phyloP scores from a whole-genome alignment of 306 rosid species.

The Fragaria nilgerrensis region DNA sequence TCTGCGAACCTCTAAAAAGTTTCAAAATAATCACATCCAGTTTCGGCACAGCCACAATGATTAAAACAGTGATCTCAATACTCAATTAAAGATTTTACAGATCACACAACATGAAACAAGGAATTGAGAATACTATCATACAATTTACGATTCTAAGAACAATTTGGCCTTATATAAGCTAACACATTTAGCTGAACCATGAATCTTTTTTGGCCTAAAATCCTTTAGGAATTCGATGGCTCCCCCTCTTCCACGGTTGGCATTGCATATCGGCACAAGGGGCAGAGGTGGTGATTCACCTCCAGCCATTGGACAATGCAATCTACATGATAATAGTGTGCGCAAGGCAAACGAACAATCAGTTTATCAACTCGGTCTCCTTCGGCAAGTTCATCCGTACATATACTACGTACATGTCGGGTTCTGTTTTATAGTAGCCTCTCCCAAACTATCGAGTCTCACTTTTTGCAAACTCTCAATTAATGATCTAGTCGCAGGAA shows the following conservation, averaged over 20 bases:
- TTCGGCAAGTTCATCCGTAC: not conserved
- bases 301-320: not conserved
- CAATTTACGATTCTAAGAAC: no score
- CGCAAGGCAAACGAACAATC: not conserved
- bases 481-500: not conserved
- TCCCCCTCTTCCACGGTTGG: not conserved
- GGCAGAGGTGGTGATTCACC: not conserved
- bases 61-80: no score
- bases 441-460: not conserved
- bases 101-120: no score
- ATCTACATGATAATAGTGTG: not conserved
- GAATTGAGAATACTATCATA: no score
- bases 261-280: not conserved
- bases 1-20: no score
- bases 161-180: no score
- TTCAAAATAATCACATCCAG: no score
- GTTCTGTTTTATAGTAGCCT: not conserved
- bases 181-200: no score
- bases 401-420: not conserved
- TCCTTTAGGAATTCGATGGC: not conserved
- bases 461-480: not conserved
- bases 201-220: no score
- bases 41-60: no score
- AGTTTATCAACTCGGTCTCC: not conserved
- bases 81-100: no score